Percentiles rank a stretch among this genome's conserved stretches.
These are phyloP conservation scores for Wallacemonas sp. DNA, from an alignment of 208 protist species.

Conservation along the genomic window DNA sequence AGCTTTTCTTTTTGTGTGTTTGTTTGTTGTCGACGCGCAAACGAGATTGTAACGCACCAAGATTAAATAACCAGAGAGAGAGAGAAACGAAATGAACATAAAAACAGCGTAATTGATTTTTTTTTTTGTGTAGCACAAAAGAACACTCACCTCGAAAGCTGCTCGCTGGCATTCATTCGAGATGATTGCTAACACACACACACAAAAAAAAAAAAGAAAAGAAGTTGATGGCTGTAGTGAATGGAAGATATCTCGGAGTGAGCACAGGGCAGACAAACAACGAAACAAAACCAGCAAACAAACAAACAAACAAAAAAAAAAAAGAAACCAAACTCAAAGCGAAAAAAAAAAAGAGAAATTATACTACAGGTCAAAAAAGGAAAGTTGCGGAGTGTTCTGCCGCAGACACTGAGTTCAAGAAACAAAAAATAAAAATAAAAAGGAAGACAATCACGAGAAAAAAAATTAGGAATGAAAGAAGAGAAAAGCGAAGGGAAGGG, in stretches of 20 bases:
- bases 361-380: no score
- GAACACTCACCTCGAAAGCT: not conserved
- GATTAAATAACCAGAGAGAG: not conserved
- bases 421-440: not conserved
- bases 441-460: not conserved
- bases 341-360: not conserved
- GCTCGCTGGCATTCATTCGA: no score
- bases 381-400: no score
- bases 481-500: slow-evolving; percentile 1
- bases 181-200: not conserved
- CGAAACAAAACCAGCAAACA: not conserved
- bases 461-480: not conserved
- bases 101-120: no score
- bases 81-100: not conserved
- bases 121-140: no score
- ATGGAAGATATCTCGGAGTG: not conserved
- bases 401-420: no score
- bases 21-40: not conserved
- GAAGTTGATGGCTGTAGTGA: not conserved
- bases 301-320: slow-evolving; percentile 1
- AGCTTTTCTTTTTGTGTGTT: not conserved
- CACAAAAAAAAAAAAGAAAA: not conserved
- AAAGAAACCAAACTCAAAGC: not conserved
- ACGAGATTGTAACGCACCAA: not conserved
- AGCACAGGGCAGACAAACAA: not conserved